phyloP scores from a whole-genome alignment of 2,329 filamentous ascomycete genomes.

The Sporothrix humicola region DNA sequence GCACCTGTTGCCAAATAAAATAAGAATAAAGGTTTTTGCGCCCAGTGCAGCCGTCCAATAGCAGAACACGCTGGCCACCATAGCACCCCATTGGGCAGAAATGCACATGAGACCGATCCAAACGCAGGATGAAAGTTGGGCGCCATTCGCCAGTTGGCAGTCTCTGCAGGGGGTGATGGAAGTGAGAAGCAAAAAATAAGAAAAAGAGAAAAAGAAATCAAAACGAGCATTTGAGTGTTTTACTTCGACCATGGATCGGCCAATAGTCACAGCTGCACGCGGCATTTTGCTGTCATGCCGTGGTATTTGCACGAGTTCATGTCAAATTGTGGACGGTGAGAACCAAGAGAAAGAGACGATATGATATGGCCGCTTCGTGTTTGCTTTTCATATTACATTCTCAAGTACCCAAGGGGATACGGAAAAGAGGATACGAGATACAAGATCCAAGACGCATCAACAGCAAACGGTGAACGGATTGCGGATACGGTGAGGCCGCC shows the following conservation, averaged over 20 bases:
- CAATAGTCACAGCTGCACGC: neutral
- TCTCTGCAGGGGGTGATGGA: conserved; percentile 17
- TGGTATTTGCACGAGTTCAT: neutral
- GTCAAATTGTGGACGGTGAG: neutral
- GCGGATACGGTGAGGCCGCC: neutral
- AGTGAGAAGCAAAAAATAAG: conserved; percentile 2
- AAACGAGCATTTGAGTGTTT: neutral
- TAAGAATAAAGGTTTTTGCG: neutral
- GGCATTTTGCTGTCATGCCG: neutral
- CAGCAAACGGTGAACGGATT: neutral
- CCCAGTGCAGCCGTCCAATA: conserved; percentile 32
- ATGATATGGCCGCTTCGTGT: neutral
- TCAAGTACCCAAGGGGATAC: too few species aligned
- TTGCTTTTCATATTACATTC: neutral
- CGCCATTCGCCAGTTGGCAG: conserved; percentile 27
- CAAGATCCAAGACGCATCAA: too few species aligned
- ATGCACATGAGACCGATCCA: conserved; percentile 25
- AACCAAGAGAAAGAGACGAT: neutral
- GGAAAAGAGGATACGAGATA: neutral
- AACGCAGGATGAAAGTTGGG: conserved; percentile 30
- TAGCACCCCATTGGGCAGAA: conserved; percentile 38
- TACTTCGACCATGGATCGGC: neutral
- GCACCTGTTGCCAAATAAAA: neutral
- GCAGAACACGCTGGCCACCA: neutral
- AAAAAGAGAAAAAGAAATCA: too few species aligned